Evolutionary conservation across 225 moss, liverwort and hornwort genomes (phyloP), one percentile per base, ranked within the genome.

Genomic region (Asterella californica): DNA sequence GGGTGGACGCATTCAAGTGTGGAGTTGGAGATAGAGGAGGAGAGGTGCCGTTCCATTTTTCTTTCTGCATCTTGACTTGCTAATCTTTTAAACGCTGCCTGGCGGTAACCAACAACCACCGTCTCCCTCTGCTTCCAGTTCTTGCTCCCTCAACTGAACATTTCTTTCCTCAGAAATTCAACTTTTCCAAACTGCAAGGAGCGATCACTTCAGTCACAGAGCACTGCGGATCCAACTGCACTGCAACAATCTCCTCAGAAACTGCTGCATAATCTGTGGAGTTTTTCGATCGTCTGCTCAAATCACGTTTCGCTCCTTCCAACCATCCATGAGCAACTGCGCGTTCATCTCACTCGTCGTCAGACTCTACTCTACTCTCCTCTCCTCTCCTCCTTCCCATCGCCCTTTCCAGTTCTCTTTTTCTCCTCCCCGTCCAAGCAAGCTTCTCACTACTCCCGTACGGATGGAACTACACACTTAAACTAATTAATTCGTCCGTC

Each of bases 41-140:
- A 71, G 83, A 82, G 53, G 81, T 59, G 63, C 83, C 86, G 72
- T 84, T 87, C 66, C 76, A 66, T 79, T 87, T 86, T 54, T 83
- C 83, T 79, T 81, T 87, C 76, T 87, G 83, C 86, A 87, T 87
- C 79, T 79, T 75, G 75, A 21, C 75, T 59, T 5, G 17, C 34
- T 57, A 60, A 53, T 74, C 74, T 74, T 54, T 72, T 1, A 71
- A 71, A 71, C n/a, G 15, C 71, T 15, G 27, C 45, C 64, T 38
- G 68, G 19, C 14, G n/a, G 72, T n/a, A 17, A 72, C 49, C 72
- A 72, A 22, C 12, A 25, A 10, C 47, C 27, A 50, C 49, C 9
- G 29, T 29, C 48, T 15, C 75, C 53, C 55, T 54, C 30, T 53
- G 17, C 53, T 34, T 34, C 22, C 8, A 32, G 55, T 75, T 54